Evolutionary conservation across 768 basidiomycete species (phyloP).

Genomic region (Boletus bicolor): DNA sequence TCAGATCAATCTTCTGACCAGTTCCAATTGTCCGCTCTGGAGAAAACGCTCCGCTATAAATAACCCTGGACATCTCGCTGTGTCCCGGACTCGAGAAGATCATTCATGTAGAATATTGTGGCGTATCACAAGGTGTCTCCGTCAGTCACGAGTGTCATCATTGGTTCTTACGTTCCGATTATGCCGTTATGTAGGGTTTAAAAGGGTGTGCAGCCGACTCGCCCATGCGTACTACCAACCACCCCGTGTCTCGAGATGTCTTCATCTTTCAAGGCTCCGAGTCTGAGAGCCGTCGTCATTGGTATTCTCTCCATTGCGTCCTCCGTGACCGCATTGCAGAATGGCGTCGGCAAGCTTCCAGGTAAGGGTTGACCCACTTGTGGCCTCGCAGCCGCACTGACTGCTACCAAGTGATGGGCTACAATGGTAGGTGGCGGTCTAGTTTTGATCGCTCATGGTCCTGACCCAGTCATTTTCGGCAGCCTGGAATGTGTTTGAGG

Average conservation of each 20-base stretch:
- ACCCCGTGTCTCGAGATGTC: constrained; percentile 7
- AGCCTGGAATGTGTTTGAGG: constrained; percentile 70
- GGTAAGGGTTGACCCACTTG: constrained; percentile 14
- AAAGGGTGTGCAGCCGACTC: constrained; percentile 5
- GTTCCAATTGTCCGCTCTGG: too few species aligned
- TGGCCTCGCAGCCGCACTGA: constrained; percentile 3
- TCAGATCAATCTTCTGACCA: not conserved
- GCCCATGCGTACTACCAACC: not conserved
- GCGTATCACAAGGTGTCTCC: not conserved
- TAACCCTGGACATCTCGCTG: not conserved
- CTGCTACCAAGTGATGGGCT: constrained; percentile 27
- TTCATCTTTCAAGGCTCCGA: constrained; percentile 4
- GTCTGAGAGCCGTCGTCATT: not conserved
- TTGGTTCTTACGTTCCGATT: constrained; percentile 1
- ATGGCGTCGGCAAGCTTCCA: constrained; percentile 33
- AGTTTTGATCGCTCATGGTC: not conserved
- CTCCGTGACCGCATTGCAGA: constrained; percentile 19
- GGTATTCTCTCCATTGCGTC: constrained; percentile 13
- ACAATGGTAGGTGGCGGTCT: constrained; percentile 24
- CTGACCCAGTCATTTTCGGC: constrained; percentile 2
- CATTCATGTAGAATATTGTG: too few species aligned
- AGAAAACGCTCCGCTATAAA: not conserved
- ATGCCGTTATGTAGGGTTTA: constrained; percentile 3
- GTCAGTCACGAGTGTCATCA: not conserved
- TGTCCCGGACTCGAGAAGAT: not conserved